These are phyloP conservation scores for Nothopassalora personata DNA, from an alignment of 2,329 filamentous ascomycete genomes.

Conservation along the genomic window DNA sequence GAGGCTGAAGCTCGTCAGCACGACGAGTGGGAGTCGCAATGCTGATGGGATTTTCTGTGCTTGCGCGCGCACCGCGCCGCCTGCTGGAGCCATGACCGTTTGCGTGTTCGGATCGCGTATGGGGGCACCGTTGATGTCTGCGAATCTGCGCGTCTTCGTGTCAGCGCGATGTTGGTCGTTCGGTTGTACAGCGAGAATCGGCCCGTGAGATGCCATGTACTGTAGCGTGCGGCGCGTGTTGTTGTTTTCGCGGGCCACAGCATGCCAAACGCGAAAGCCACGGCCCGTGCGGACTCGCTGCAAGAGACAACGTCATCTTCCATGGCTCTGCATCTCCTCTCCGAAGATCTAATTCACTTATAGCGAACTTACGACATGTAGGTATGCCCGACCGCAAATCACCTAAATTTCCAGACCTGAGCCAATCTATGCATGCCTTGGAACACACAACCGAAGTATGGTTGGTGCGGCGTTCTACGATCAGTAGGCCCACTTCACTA, in stretches of 20 bases:
- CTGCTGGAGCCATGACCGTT: neutral
- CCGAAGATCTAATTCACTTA: no score
- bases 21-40: slow-evolving; percentile 40
- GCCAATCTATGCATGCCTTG: neutral
- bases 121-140: slow-evolving; percentile 4
- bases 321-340: no score
- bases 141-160: slow-evolving; percentile 16
- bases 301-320: neutral
- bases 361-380: no score
- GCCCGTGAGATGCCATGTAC: slow-evolving; percentile 27
- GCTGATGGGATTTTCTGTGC: slow-evolving; percentile 28
- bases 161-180: slow-evolving; percentile 24
- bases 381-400: no score
- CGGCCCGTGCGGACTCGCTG: neutral
- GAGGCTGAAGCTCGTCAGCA: slow-evolving; percentile 55
- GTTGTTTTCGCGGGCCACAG: neutral
- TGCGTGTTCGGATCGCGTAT: neutral
- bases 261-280: neutral
- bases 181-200: slow-evolving; percentile 28
- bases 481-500: slow-evolving; percentile 4
- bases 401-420: no score
- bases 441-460: slow-evolving; percentile 4
- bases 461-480: slow-evolving; percentile 7
- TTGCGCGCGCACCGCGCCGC: slow-evolving; percentile 1
- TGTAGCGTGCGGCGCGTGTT: neutral